phyloP scores from a whole-genome alignment of 202 grass and related monocot species.

The Setaria viridis region DNA sequence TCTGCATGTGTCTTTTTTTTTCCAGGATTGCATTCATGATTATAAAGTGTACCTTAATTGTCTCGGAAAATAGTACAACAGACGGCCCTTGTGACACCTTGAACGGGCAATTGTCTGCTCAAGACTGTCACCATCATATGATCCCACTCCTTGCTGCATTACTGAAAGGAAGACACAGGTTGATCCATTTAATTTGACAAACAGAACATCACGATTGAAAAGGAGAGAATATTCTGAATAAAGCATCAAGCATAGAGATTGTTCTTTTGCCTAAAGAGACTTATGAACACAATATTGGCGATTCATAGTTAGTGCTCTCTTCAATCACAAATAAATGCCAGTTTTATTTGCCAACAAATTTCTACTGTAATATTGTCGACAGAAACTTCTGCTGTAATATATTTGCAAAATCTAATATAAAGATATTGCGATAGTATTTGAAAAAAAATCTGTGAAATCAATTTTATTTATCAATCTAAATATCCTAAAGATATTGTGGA shows the following conservation, averaged over 20 bases:
- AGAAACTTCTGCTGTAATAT: not conserved
- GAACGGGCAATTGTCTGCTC: slow-evolving; percentile 74
- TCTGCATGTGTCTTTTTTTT: not conserved
- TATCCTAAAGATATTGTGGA: not conserved
- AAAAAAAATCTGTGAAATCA: no score
- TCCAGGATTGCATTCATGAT: not conserved
- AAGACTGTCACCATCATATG: slow-evolving; percentile 60
- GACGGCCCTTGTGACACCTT: slow-evolving; percentile 95
- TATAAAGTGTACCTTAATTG: slow-evolving; percentile 60
- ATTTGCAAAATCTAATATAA: slow-evolving; percentile 2
- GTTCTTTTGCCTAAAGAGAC: not conserved
- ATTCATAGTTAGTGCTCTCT: not conserved
- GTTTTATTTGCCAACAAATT: not conserved
- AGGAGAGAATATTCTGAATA: not conserved
- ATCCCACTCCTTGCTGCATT: slow-evolving; percentile 51
- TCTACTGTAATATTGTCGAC: not conserved
- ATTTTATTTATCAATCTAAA: no score
- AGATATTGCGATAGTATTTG: no score
- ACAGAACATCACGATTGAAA: slow-evolving; percentile 11
- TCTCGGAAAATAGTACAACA: slow-evolving; percentile 85
- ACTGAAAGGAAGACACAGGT: slow-evolving; percentile 35
- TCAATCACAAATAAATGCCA: not conserved
- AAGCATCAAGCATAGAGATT: not conserved
- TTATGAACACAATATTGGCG: not conserved
- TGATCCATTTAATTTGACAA: slow-evolving; percentile 23